Evolutionary conservation across 768 basidiomycete species (phyloP).

Genomic region (Mycena rosella): DNA sequence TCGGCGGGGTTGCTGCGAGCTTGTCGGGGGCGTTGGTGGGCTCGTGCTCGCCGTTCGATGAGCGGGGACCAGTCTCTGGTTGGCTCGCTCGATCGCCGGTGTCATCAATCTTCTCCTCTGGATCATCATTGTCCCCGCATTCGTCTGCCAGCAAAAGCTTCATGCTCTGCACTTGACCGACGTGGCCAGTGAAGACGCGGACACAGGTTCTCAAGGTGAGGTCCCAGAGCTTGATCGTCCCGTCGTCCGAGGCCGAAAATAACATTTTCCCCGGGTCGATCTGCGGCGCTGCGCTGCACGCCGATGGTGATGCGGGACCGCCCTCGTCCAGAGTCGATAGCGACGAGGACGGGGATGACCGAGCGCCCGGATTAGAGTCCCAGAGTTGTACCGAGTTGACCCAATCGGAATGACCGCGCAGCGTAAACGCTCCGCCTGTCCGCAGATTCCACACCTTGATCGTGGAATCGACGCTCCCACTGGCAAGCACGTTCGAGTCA

Average conservation of each 20-base stretch:
- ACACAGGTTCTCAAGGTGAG: slow-evolving; percentile 84
- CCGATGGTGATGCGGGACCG: slow-evolving; percentile 42
- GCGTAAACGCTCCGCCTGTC: slow-evolving; percentile 90
- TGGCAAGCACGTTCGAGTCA: slow-evolving; percentile 91
- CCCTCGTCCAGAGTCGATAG: slow-evolving; percentile 53
- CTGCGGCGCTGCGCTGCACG: slow-evolving; percentile 54
- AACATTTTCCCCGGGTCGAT: slow-evolving; percentile 93
- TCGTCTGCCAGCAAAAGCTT: slow-evolving; percentile 80
- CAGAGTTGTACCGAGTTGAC: slow-evolving; percentile 95
- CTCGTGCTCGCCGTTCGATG: slow-evolving; percentile 24
- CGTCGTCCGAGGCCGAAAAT: slow-evolving; percentile 97
- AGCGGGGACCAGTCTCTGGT: slow-evolving; percentile 14
- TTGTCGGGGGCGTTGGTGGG: slow-evolving; percentile 13
- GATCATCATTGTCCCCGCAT: slow-evolving; percentile 52
- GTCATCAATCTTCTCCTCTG: slow-evolving; percentile 38
- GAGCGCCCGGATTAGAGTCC: slow-evolving; percentile 69
- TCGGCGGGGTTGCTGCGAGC: slow-evolving; percentile 14
- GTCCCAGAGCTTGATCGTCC: slow-evolving; percentile 95
- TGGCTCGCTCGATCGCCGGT: slow-evolving; percentile 34
- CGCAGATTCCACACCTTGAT: slow-evolving; percentile 96
- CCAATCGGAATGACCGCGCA: slow-evolving; percentile 96
- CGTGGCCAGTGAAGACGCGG: slow-evolving; percentile 88
- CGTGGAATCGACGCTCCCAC: slow-evolving; percentile 94
- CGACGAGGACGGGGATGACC: slow-evolving; percentile 39
- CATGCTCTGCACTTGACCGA: slow-evolving; percentile 95